These are phyloP conservation scores for Ophiostoma ulmi DNA, from an alignment of 2,329 filamentous ascomycete species.

Conservation along the genomic window DNA sequence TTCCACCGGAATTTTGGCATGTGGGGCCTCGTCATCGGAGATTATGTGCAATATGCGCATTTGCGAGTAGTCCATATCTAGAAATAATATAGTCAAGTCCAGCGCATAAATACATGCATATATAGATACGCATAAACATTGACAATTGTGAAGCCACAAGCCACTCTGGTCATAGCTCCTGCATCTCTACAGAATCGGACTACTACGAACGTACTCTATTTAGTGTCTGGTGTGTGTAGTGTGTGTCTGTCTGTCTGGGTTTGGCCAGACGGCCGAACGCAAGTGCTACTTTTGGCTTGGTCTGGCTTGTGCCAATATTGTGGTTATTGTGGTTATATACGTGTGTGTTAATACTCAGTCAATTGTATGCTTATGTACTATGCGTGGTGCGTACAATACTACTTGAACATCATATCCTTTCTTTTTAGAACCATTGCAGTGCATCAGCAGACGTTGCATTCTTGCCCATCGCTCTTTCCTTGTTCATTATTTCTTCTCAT, in stretches of 20 bases:
- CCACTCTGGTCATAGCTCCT: conserved; percentile 4
- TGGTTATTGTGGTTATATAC: not conserved
- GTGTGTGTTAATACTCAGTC: not conserved
- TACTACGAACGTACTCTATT: not conserved
- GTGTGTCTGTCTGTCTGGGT: not conserved
- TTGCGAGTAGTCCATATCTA: not conserved
- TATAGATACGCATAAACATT: not conserved
- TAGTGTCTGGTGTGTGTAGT: not conserved
- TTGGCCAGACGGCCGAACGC: conserved; percentile 11
- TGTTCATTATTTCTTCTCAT: not conserved
- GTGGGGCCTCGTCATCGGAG: not conserved
- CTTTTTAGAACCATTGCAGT: not conserved
- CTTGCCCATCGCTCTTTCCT: not conserved
- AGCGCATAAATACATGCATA: not conserved
- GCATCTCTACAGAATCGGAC: not conserved
- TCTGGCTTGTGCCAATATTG: conserved; percentile 4
- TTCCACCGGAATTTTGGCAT: conserved; percentile 4
- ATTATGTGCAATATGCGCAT: not conserved
- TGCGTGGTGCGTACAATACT: not conserved
- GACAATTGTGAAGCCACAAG: not conserved
- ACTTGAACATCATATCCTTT: not conserved
- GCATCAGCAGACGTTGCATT: not conserved
- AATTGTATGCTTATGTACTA: not conserved
- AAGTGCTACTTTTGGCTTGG: conserved; percentile 4
- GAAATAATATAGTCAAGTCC: not conserved